These are phyloP conservation scores for Trichoderma virens DNA, from an alignment of 495 filamentous ascomycete genomes.

Conservation along the genomic window DNA sequence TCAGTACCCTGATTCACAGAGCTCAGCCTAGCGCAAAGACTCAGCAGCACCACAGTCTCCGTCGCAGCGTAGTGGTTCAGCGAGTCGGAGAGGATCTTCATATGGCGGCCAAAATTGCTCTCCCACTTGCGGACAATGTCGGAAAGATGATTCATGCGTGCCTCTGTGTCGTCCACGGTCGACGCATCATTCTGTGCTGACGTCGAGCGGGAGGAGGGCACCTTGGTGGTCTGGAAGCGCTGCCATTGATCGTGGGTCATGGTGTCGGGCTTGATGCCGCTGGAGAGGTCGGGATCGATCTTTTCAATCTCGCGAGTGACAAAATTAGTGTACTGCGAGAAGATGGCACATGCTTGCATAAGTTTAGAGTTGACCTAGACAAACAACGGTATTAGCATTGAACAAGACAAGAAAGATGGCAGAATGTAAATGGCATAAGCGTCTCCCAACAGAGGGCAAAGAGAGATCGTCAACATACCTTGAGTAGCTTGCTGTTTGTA, in stretches of 20 bases:
- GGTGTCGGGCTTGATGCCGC: conserved; percentile 38
- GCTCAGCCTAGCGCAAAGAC: conserved; percentile 70
- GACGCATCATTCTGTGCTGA: conserved; percentile 17
- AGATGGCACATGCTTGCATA: conserved; percentile 85
- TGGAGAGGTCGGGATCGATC: conserved; percentile 64
- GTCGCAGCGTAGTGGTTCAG: conserved; percentile 96
- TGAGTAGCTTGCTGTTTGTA: conserved; percentile 85
- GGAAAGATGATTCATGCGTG: conserved; percentile 66
- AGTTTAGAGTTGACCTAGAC: conserved; percentile 88
- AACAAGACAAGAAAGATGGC: no score
- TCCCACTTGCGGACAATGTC: conserved; percentile 85
- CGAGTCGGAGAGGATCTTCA: conserved; percentile 86
- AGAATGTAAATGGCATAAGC: conserved; percentile 5
- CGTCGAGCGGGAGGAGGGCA: neutral
- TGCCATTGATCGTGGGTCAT: conserved; percentile 49
- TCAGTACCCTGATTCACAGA: conserved; percentile 64
- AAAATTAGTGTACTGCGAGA: conserved; percentile 75
- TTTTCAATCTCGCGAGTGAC: conserved; percentile 71
- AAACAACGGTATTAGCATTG: conserved; percentile 14
- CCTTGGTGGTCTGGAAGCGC: conserved; percentile 33
- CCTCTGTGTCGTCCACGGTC: conserved; percentile 29
- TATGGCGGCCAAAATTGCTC: conserved; percentile 79
- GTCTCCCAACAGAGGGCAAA: neutral
- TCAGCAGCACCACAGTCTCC: conserved; percentile 88
- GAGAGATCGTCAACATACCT: conserved; percentile 50